Conservation (phyloP, 2,329 filamentous ascomycete species). For the Trichoderma harzianum region DNA sequence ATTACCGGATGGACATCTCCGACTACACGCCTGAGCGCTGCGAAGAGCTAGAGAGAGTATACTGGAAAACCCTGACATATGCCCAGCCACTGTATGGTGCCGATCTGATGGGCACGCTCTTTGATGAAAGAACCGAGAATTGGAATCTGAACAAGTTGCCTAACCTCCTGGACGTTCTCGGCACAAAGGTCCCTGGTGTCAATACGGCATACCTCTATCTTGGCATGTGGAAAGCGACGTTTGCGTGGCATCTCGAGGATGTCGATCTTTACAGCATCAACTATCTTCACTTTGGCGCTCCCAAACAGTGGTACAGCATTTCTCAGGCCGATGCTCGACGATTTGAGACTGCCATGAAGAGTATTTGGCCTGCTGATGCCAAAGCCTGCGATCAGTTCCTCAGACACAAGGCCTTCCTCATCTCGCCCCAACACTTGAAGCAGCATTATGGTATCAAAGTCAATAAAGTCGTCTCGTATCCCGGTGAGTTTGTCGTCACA, state of each 20-base stretch:
- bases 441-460: constrained; percentile 92
- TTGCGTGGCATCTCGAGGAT: constrained; percentile 98
- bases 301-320: constrained; percentile 99
- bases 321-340: constrained; percentile 89
- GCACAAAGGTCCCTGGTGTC: constrained; percentile 93
- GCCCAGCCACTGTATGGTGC: constrained; percentile 93
- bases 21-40: constrained; percentile 90
- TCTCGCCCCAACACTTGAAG: constrained; percentile 83
- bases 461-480: constrained; percentile 92
- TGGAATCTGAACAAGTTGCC: constrained; percentile 97
- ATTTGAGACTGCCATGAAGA: constrained; percentile 94
- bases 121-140: constrained; percentile 74
- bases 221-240: constrained; percentile 99
- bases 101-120: constrained; percentile 92
- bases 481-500: constrained; percentile 96
- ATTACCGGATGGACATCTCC: constrained; percentile 83
- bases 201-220: constrained; percentile 97
- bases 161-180: constrained; percentile 88
- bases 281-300: constrained; percentile 97
- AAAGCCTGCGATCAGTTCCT: constrained; percentile 96
- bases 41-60: constrained; percentile 87
- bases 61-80: constrained; percentile 97
- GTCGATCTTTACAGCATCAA: constrained; percentile 99
- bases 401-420: constrained; percentile 94
- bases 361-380: constrained; percentile 88